Percentiles rank a stretch among this genome's conserved stretches.
Conservation (phyloP, 2,329 filamentous ascomycete species). For the Exophiala spinifera region DNA sequence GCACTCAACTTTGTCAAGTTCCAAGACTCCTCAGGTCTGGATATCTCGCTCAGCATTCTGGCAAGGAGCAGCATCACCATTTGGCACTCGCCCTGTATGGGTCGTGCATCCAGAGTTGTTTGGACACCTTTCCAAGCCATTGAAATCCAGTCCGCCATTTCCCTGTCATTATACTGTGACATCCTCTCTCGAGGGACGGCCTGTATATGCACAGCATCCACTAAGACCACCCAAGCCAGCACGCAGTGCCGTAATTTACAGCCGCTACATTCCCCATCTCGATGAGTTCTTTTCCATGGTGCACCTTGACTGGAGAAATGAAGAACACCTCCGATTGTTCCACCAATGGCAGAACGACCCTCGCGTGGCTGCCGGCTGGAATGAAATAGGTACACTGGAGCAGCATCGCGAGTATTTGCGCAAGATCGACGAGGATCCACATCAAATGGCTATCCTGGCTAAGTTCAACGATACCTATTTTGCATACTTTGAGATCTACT, state of each 20-base stretch:
- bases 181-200: slow-evolving; percentile 45
- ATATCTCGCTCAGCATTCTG: slow-evolving; percentile 53
- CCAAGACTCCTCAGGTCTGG: too few species aligned
- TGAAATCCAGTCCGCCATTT: slow-evolving; percentile 4
- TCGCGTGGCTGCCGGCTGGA: slow-evolving; percentile 75
- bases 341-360: slow-evolving; percentile 82
- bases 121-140: slow-evolving; percentile 31
- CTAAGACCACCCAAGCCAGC: slow-evolving; percentile 68
- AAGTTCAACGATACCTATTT: slow-evolving; percentile 69
- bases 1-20: not conserved
- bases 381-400: slow-evolving; percentile 71
- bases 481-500: slow-evolving; percentile 78
- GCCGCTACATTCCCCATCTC: slow-evolving; percentile 73
- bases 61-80: slow-evolving; percentile 67
- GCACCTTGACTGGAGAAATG: slow-evolving; percentile 64
- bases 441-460: slow-evolving; percentile 67
- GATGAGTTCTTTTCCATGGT: slow-evolving; percentile 74
- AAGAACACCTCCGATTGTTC: slow-evolving; percentile 66
- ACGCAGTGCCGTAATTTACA: slow-evolving; percentile 70
- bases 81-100: slow-evolving; percentile 64
- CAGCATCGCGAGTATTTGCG: slow-evolving; percentile 71
- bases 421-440: slow-evolving; percentile 66
- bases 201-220: slow-evolving; percentile 64
- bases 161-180: slow-evolving; percentile 29
- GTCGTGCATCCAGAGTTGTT: slow-evolving; percentile 43